Evolutionary conservation across 768 basidiomycete species (phyloP).

Genomic region (Pleurotus pulmonarius): DNA sequence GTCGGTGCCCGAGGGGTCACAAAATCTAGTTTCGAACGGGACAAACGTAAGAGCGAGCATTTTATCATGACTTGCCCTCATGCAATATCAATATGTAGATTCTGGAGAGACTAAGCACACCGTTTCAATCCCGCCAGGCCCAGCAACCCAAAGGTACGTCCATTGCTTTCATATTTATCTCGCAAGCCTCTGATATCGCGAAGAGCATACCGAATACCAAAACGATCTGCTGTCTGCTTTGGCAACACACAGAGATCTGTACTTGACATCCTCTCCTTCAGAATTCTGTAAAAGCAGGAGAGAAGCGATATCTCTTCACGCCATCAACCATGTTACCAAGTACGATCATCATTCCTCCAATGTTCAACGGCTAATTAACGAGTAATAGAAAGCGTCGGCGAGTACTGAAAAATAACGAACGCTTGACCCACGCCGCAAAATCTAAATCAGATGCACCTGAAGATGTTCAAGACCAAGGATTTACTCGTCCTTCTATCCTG

Average conservation of each 20-base stretch:
- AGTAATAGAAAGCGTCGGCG: constrained; percentile 78
- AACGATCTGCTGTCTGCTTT: constrained; percentile 65
- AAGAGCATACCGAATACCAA: constrained; percentile 55
- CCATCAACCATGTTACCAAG: constrained; percentile 89
- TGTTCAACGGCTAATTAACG: not conserved
- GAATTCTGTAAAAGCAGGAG: constrained; percentile 61
- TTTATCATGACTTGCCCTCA: not conserved
- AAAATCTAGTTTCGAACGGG: constrained; percentile 21
- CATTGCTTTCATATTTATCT: not conserved
- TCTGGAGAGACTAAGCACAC: constrained; percentile 48
- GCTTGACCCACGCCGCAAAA: constrained; percentile 70
- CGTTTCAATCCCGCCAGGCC: constrained; percentile 51
- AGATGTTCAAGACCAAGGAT: constrained; percentile 93
- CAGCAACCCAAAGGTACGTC: constrained; percentile 49
- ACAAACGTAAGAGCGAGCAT: constrained; percentile 30
- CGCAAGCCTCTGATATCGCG: not conserved
- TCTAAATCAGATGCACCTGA: constrained; percentile 51
- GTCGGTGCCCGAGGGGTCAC: constrained; percentile 40
- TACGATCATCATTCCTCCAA: constrained; percentile 26
- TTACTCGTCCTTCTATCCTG: constrained; percentile 92
- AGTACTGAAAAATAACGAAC: constrained; percentile 92
- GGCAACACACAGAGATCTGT: constrained; percentile 72
- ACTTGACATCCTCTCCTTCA: constrained; percentile 61
- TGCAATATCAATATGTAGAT: constrained; percentile 32
- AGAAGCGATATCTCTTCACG: constrained; percentile 74